Evolutionary conservation across 2,329 filamentous ascomycete species (phyloP), one percentile per base, ranked within the genome.

Genomic region (Teratosphaeria nubilosa): DNA sequence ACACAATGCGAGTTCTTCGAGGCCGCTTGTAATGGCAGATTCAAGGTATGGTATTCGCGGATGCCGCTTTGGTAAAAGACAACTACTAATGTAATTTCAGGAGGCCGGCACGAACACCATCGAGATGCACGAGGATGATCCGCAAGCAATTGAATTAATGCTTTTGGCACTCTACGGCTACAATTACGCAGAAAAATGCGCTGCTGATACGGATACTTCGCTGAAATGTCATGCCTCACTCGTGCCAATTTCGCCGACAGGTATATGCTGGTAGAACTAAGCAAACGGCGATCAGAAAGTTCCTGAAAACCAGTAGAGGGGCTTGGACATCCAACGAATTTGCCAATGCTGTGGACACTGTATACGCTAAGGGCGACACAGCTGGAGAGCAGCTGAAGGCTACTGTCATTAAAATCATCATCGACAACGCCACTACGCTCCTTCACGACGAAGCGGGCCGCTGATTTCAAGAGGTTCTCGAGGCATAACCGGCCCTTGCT

Each of bases 211-310:
- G 2, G n/a, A 5, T 16, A 10, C 41, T 9, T n/a, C 41, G 41
- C 16, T 48, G 0, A 16, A 22, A n/a, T 7, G 1, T 22, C 41
- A 48, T 16, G 9, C 10, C 16, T 20, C 5, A 5, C 22, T 48
- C 41, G 20, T 22, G 9, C 41, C 66, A 55, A 69, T 72, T n/a
- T n/a, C 59, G 72, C 71, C 2, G 65, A 70, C 56, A 70, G 69
- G 56, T 73, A 66, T 56, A 60, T 69, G 10, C 66, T 72, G 1
- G 59, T 65, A 2, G 58, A 68, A 0, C 68, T 74, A 1, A 65
- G 64, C 62, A 70, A 0, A 41, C 73, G 0, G 65, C 72, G 1
- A 61, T 65, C 6, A 58, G 71, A 14, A 64, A 71, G 0, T 75
- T 73, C 56, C 37, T 14, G 13, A 7, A 56, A 5, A 53, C 52